These are phyloP conservation scores for Castanea crenata DNA, from an alignment of 306 rosid genomes.

Conservation along the genomic window DNA sequence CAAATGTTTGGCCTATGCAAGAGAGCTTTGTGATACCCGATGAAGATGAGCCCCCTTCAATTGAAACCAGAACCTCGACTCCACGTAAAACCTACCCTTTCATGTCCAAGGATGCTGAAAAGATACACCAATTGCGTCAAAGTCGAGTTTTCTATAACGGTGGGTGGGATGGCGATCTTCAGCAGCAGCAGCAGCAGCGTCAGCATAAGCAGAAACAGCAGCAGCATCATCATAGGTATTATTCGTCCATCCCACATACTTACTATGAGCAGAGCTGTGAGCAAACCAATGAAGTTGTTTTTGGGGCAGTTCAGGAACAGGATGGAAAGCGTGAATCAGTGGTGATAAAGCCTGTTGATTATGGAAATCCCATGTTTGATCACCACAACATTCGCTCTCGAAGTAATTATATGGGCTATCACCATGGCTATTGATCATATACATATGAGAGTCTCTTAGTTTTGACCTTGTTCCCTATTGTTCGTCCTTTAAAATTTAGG, in stretches of 20 bases:
- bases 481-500: slow-evolving; percentile 8
- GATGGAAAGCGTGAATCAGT: slow-evolving; percentile 36
- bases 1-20: slow-evolving; percentile 73
- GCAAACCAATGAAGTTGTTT: slow-evolving; percentile 67
- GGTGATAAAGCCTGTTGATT: slow-evolving; percentile 61
- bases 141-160: slow-evolving; percentile 64
- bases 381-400: slow-evolving; percentile 51
- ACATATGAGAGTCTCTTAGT: slow-evolving; percentile 36
- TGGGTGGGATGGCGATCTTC: slow-evolving; percentile 63
- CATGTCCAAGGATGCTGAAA: slow-evolving; percentile 85
- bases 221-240: slow-evolving; percentile 65
- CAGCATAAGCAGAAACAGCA: slow-evolving; percentile 41
- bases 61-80: slow-evolving; percentile 72
- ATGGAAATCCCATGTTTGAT: slow-evolving; percentile 51
- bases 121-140: slow-evolving; percentile 67
- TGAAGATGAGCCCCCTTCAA: slow-evolving; percentile 82
- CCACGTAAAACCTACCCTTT: slow-evolving; percentile 86
- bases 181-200: slow-evolving; percentile 37
- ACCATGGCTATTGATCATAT: slow-evolving; percentile 44
- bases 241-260: slow-evolving; percentile 59
- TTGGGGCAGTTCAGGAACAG: slow-evolving; percentile 89
- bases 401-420: slow-evolving; percentile 42
- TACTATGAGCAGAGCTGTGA: slow-evolving; percentile 61
- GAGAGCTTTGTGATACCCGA: slow-evolving; percentile 84
- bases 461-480: slow-evolving; percentile 32